Conservation (phyloP, 78 protist genomes). For the Cyanophora paradoxa region DNA sequence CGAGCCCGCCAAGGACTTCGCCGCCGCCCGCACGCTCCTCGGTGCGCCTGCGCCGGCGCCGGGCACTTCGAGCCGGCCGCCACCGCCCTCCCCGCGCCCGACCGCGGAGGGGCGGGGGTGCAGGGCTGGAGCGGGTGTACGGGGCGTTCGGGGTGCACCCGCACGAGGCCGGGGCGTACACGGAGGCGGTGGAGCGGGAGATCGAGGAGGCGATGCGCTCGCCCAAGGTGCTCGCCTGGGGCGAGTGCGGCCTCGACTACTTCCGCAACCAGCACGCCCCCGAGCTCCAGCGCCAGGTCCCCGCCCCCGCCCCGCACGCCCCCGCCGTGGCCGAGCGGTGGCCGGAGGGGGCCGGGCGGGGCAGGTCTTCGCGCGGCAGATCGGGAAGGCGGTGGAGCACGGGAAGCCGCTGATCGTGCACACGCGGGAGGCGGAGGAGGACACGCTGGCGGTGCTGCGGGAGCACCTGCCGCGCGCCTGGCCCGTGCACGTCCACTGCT, state of each 20-base stretch:
- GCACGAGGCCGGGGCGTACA: conserved; percentile 48
- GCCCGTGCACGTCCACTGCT: conserved; percentile 68
- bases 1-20: too few relatives aligned
- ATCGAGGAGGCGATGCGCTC: conserved; percentile 15
- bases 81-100: too few relatives aligned
- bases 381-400: conserved; percentile 28
- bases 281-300: conserved; percentile 14
- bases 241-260: conserved; percentile 55
- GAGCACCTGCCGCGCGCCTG: conserved; percentile 43
- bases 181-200: conserved; percentile 25
- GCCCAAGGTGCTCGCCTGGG: conserved; percentile 54
- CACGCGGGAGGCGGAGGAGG: conserved; percentile 66
- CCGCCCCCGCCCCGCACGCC: conserved; percentile 24
- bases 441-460: conserved; percentile 47
- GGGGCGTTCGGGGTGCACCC: conserved; percentile 66
- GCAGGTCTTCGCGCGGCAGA: conserved; percentile 47
- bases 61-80: too few relatives aligned
- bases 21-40: too few relatives aligned
- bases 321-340: too few relatives aligned
- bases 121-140: too few relatives aligned
- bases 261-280: not conserved
- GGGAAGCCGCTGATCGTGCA: conserved; percentile 65
- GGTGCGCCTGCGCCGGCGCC: too few relatives aligned
- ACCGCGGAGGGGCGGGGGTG: too few relatives aligned
- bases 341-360: conserved; percentile 24